Conservation (phyloP, 169 alveolate genomes). For the Plasmodium billcollinsi region DNA sequence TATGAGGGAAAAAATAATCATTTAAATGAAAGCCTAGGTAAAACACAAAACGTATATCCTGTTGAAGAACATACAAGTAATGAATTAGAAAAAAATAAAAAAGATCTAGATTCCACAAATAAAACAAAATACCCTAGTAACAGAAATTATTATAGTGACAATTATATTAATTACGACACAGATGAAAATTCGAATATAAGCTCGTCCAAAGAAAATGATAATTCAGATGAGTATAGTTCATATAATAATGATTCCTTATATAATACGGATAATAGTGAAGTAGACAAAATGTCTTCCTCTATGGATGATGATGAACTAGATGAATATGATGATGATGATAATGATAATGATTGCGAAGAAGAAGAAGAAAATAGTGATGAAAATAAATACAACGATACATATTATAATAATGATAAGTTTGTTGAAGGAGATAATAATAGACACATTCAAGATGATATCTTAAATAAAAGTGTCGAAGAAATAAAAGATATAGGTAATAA, state of each 20-base stretch:
- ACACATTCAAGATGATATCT: conserved; percentile 49
- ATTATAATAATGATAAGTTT: conserved; percentile 14
- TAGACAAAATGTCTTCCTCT: conserved; percentile 16
- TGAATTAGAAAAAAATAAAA: neutral
- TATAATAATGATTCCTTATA: conserved; percentile 26
- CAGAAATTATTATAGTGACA: conserved; percentile 67
- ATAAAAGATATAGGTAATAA: conserved; percentile 80
- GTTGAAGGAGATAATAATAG: neutral
- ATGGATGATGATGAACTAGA: conserved; percentile 5
- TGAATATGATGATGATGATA: conserved; percentile 25
- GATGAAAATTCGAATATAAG: conserved; percentile 39
- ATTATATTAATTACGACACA: conserved; percentile 21
- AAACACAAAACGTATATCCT: neutral
- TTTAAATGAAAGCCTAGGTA: neutral
- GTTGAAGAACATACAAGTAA: neutral
- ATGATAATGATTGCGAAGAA: conserved; percentile 2
- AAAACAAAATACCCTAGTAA: neutral
- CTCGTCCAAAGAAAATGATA: conserved; percentile 29
- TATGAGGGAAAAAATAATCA: neutral
- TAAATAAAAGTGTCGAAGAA: conserved; percentile 50
- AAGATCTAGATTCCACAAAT: neutral
- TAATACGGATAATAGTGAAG: conserved; percentile 19
- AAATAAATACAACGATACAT: neutral
- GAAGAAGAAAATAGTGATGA: conserved; percentile 1
- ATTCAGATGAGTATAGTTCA: conserved; percentile 25